These are phyloP conservation scores for Macadamia tetraphylla DNA, from an alignment of 164 flowering plant genomes.

Conservation along the genomic window DNA sequence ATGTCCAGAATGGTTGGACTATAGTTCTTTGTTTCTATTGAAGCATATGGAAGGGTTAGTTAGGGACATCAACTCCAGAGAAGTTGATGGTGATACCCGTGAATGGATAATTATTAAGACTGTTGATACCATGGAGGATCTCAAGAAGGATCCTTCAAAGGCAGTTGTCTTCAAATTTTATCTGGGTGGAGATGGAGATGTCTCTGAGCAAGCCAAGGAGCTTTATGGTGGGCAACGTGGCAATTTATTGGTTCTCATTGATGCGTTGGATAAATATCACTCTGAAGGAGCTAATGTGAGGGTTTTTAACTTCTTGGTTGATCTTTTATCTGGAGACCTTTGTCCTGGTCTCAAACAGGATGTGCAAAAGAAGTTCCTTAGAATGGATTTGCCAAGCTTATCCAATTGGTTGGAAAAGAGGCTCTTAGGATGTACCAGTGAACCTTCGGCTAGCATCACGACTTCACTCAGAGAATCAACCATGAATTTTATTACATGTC, in stretches of 20 bases:
- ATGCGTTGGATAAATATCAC: constrained; percentile 55
- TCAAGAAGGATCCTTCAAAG: constrained; percentile 57
- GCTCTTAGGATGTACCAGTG: constrained; percentile 49
- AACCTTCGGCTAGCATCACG: constrained; percentile 33
- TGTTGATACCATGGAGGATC: constrained; percentile 48
- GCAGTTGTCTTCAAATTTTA: constrained; percentile 46
- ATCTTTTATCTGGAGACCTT: constrained; percentile 58
- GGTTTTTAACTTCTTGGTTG: constrained; percentile 71
- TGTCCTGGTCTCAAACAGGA: constrained; percentile 47
- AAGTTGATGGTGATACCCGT: constrained; percentile 35
- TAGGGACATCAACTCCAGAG: constrained; percentile 31
- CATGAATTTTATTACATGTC: constrained; percentile 57
- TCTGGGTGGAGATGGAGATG: constrained; percentile 44
- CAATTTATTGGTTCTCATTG: constrained; percentile 66
- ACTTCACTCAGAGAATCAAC: constrained; percentile 70
- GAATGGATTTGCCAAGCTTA: constrained; percentile 47
- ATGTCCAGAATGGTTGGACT: constrained; percentile 37
- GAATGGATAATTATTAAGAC: constrained; percentile 49
- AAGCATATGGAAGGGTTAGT: constrained; percentile 63
- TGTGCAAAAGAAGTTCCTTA: constrained; percentile 56
- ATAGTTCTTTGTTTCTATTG: constrained; percentile 41
- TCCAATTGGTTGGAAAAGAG: constrained; percentile 84
- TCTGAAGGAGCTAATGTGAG: constrained; percentile 70
- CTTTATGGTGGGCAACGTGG: constrained; percentile 49
- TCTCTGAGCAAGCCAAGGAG: constrained; percentile 33